A percentile compares a stretch with the other conserved stretches of the same genome.
phyloP scores from a whole-genome alignment of 1,284 basidiomycete genomes.

The Ganoderma sinense region DNA sequence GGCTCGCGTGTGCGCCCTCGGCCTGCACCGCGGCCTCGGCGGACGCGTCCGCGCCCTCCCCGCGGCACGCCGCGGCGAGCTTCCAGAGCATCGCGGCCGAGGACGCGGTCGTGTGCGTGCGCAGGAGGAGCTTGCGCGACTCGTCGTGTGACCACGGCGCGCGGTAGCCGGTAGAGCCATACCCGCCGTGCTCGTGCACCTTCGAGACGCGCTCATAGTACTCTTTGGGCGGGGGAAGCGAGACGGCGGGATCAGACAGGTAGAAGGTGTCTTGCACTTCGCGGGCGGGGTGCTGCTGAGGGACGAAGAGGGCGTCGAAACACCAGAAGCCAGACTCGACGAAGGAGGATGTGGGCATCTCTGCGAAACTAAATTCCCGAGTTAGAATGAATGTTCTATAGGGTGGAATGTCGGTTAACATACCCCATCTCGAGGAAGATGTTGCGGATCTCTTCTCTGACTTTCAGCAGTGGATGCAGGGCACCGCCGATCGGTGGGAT shows the following conservation, averaged over 20 bases:
- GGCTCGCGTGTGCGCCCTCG: constrained; percentile 39
- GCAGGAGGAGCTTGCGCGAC: constrained; percentile 90
- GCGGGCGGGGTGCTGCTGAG: constrained; percentile 98
- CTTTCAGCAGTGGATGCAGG: constrained; percentile 96
- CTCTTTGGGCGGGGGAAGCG: constrained; percentile 80
- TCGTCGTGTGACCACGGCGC: constrained; percentile 97
- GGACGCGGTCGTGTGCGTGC: constrained; percentile 98
- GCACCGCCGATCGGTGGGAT: constrained; percentile 90
- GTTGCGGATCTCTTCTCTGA: constrained; percentile 96
- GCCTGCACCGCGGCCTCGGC: constrained; percentile 37
- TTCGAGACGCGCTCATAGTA: constrained; percentile 93
- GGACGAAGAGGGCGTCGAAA: constrained; percentile 98
- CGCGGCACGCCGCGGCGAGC: constrained; percentile 80
- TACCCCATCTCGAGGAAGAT: constrained; percentile 99
- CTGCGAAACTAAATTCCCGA: constrained; percentile 80
- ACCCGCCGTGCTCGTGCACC: constrained; percentile 92
- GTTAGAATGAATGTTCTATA: constrained; percentile 1
- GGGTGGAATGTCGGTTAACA: constrained; percentile 33
- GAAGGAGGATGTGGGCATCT: constrained; percentile 99
- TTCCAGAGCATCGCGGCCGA: constrained; percentile 96
- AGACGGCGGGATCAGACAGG: constrained; percentile 88
- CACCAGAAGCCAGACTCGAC: constrained; percentile 99
- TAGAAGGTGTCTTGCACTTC: constrained; percentile 99
- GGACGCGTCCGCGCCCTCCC: constrained; percentile 55
- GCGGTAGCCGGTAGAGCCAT: constrained; percentile 96